Percentiles rank a stretch among this genome's conserved stretches.
These are phyloP conservation scores for Nicotiana noctiflora DNA, from an alignment of 257 asterid species.

Conservation along the genomic window DNA sequence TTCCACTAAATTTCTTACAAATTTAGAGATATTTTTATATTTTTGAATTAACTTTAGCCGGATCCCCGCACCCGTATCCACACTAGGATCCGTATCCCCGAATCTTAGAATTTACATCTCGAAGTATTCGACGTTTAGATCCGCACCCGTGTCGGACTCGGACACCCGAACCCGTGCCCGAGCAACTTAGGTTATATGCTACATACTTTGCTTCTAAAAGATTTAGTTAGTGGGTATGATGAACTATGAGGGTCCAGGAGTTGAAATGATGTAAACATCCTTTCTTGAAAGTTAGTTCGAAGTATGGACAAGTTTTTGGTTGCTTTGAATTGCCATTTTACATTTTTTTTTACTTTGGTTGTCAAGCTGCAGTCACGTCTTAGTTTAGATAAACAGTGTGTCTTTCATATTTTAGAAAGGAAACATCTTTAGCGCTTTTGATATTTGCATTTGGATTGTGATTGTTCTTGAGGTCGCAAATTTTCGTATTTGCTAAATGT, in stretches of 20 bases:
- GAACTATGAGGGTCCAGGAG: background rate
- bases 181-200: background rate
- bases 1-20: no score
- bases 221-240: background rate
- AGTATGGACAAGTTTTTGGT: background rate
- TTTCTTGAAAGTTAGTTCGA: background rate
- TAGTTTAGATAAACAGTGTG: background rate
- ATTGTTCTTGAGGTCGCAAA: background rate
- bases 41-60: no score
- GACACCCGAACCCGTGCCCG: no score
- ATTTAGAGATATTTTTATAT: no score
- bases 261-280: background rate
- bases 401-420: background rate
- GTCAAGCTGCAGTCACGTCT: background rate
- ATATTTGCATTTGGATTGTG: background rate
- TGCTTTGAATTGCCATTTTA: background rate
- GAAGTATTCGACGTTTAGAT: no score
- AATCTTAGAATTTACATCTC: no score
- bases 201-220: background rate
- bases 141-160: no score
- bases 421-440: background rate
- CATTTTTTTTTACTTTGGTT: background rate
- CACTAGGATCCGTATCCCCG: no score
- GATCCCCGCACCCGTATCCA: no score
- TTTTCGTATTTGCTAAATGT: background rate